Evolutionary conservation across 106 monocot genomes (phyloP).

Genomic region (Platanthera guangdongensis): DNA sequence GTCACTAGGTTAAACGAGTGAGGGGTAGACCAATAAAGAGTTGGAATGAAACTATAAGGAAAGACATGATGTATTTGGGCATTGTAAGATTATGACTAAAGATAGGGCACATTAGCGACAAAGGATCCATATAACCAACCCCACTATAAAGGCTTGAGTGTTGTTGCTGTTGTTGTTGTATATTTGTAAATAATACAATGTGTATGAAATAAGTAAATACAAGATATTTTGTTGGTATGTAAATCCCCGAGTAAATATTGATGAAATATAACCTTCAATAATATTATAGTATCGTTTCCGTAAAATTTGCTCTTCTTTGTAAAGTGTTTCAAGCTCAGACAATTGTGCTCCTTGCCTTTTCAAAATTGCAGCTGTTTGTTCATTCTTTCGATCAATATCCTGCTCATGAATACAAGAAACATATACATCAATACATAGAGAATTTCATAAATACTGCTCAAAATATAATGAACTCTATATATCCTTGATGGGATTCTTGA

Average conservation of each 20-base stretch:
- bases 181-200: too few relatives aligned
- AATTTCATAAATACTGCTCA: not conserved
- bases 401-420: constrained; percentile 11
- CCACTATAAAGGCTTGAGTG: too few relatives aligned
- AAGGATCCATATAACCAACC: too few relatives aligned
- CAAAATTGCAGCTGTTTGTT: constrained; percentile 88
- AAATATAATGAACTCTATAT: constrained; percentile 2
- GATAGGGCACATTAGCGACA: too few relatives aligned
- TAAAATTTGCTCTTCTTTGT: constrained; percentile 89
- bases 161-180: too few relatives aligned
- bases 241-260: not conserved
- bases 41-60: too few relatives aligned
- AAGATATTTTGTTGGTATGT: too few relatives aligned
- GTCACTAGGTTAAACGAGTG: too few relatives aligned
- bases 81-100: too few relatives aligned
- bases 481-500: not conserved
- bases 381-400: constrained; percentile 94
- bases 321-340: constrained; percentile 69
- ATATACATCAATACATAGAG: not conserved
- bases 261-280: constrained; percentile 65
- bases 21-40: too few relatives aligned
- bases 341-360: constrained; percentile 85
- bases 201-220: too few relatives aligned
- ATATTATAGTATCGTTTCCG: constrained; percentile 94
- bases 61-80: too few relatives aligned